Percentiles rank a stretch among this genome's conserved stretches.
phyloP scores from a whole-genome alignment of 2,329 filamentous ascomycete genomes.

The Akanthomyces uredinophilus region DNA sequence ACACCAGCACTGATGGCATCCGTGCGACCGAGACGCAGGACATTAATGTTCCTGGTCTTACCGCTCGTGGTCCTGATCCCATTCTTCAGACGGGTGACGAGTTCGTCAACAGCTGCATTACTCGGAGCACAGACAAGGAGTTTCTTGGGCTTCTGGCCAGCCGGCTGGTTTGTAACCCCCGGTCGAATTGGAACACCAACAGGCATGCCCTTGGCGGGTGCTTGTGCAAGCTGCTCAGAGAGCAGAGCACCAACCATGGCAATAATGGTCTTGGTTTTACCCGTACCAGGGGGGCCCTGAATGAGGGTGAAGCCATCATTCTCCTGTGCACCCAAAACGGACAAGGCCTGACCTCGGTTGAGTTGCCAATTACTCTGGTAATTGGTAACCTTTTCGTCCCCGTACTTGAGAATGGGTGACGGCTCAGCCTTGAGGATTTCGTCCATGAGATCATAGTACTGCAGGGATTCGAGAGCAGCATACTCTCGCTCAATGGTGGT shows the following conservation, averaged over 20 bases:
- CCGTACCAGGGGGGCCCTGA: slow-evolving; percentile 91
- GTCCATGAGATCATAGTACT: slow-evolving; percentile 93
- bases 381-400: slow-evolving; percentile 63
- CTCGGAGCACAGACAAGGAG: slow-evolving; percentile 95
- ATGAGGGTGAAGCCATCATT: slow-evolving; percentile 97
- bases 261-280: slow-evolving; percentile 97
- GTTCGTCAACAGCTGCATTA: slow-evolving; percentile 94
- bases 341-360: slow-evolving; percentile 84
- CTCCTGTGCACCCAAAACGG: slow-evolving; percentile 84
- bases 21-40: slow-evolving; percentile 82
- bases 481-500: slow-evolving; percentile 94
- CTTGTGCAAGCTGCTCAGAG: slow-evolving; percentile 33
- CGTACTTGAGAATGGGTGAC: slow-evolving; percentile 79
- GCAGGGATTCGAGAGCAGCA: slow-evolving; percentile 80
- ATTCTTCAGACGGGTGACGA: slow-evolving; percentile 86
- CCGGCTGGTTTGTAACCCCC: background rate
- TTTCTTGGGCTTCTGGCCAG: slow-evolving; percentile 58
- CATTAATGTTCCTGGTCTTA: slow-evolving; percentile 68
- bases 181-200: slow-evolving; percentile 28
- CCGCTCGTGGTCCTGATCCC: slow-evolving; percentile 78
- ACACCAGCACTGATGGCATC: slow-evolving; percentile 90
- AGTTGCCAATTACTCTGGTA: slow-evolving; percentile 74
- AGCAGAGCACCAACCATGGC: slow-evolving; percentile 84
- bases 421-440: slow-evolving; percentile 88
- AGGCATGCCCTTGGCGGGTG: slow-evolving; percentile 28